A percentile compares a stretch with the other conserved stretches of the same genome.
These are phyloP conservation scores for Posidonia oceanica DNA, from an alignment of 116 monocot species.

Conservation along the genomic window DNA sequence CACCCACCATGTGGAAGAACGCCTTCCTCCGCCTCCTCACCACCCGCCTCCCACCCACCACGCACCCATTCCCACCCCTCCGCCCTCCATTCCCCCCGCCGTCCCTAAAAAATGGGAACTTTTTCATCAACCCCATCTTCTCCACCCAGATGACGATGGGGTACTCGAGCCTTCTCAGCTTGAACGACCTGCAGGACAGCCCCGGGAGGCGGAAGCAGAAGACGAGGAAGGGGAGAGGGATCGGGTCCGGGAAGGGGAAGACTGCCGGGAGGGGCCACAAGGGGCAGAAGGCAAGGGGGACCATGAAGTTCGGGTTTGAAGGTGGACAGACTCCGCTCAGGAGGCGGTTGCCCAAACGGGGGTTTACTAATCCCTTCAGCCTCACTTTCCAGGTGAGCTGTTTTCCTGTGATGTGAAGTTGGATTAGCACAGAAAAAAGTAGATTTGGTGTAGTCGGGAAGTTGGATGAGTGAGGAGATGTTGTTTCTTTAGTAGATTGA, in stretches of 20 bases:
- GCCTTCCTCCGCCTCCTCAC: not conserved
- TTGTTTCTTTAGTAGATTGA: too few species aligned
- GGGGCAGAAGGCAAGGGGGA: slow-evolving; percentile 91
- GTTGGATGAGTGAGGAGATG: too few species aligned
- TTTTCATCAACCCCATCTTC: not conserved
- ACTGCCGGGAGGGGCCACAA: slow-evolving; percentile 91
- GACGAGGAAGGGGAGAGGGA: slow-evolving; percentile 81
- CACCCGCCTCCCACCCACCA: not conserved
- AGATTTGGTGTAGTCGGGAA: too few species aligned
- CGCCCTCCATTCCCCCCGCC: not conserved
- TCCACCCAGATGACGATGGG: slow-evolving; percentile 1
- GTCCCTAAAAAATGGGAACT: not conserved
- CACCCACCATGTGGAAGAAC: slow-evolving; percentile 1
- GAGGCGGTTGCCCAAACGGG: slow-evolving; percentile 59
- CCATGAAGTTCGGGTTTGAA: slow-evolving; percentile 85
- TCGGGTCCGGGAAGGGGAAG: slow-evolving; percentile 93
- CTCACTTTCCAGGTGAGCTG: slow-evolving; percentile 71
- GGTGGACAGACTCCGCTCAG: slow-evolving; percentile 95
- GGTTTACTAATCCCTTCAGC: slow-evolving; percentile 83
- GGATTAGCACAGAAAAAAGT: too few species aligned
- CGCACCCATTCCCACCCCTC: not conserved
- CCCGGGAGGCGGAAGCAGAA: slow-evolving; percentile 71
- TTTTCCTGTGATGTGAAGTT: not conserved
- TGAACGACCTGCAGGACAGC: slow-evolving; percentile 85
- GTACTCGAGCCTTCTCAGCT: slow-evolving; percentile 34